Evolutionary conservation across 169 alveolate species (phyloP).

Genomic region (Eimeria necatrix): DNA sequence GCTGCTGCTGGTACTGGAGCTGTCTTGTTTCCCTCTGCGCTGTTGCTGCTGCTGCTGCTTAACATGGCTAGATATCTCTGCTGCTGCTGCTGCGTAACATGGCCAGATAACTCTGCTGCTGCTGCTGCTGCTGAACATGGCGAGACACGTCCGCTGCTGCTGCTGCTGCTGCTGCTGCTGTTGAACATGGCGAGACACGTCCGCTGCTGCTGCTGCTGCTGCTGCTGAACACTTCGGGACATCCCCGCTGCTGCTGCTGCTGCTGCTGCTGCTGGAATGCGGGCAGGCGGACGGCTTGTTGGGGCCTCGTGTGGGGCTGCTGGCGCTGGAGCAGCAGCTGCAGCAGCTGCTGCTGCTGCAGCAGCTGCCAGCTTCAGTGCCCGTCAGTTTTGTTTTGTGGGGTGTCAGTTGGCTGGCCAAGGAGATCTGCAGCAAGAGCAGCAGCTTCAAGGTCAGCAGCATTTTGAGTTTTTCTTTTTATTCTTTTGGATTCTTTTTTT

Average conservation of each 20-base stretch:
- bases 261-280: not conserved
- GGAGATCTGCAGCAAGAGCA: constrained; percentile 20
- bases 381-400: constrained; percentile 18
- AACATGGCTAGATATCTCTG: too few relatives aligned
- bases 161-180: too few relatives aligned
- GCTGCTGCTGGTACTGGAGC: not conserved
- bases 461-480: not conserved
- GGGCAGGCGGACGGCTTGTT: constrained; percentile 66
- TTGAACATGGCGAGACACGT: too few relatives aligned
- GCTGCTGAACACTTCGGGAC: not conserved
- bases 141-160: too few relatives aligned
- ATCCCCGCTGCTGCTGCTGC: not conserved
- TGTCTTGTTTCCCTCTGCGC: not conserved
- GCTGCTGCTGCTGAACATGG: too few relatives aligned
- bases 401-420: constrained; percentile 58
- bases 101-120: too few relatives aligned
- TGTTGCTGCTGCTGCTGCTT: too few relatives aligned
- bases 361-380: constrained; percentile 64
- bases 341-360: constrained; percentile 59
- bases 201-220: constrained; percentile 26
- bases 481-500: not conserved
- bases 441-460: constrained; percentile 10
- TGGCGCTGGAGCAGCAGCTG: constrained; percentile 57
- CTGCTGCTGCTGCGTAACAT: too few relatives aligned
- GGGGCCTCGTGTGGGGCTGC: constrained; percentile 53